Conservation (phyloP, 805 yeast species). For the Kuraishia hungarica region DNA sequence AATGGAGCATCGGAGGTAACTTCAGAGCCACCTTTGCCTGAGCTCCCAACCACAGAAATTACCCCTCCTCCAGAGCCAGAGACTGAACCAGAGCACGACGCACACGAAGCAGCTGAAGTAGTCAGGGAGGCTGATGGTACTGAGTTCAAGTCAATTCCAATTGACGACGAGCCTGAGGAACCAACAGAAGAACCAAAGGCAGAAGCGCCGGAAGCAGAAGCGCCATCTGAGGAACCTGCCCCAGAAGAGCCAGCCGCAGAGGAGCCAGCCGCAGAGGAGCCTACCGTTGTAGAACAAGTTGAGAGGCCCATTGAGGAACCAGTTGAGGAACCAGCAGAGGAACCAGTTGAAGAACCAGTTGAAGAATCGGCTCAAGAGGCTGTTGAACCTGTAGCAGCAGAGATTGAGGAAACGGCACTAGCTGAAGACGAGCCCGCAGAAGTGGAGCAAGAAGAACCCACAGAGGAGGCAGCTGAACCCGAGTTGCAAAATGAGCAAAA, state of each 20-base stretch:
- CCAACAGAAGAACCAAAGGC: slow-evolving; percentile 11
- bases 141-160: no score
- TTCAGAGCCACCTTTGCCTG: slow-evolving; percentile 5
- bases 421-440: slow-evolving; percentile 2
- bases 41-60: not conserved
- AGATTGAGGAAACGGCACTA: not conserved
- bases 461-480: slow-evolving; percentile 1
- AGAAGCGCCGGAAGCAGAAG: not conserved
- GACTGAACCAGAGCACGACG: not conserved
- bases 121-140: not conserved
- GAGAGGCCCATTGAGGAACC: slow-evolving; percentile 12
- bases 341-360: slow-evolving; percentile 7
- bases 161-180: not conserved
- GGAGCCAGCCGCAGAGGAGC: slow-evolving; percentile 2
- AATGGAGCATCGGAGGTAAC: slow-evolving; percentile 6
- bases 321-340: slow-evolving; percentile 8
- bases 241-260: slow-evolving; percentile 9
- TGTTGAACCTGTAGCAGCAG: slow-evolving; percentile 1
- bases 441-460: not conserved
- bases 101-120: not conserved
- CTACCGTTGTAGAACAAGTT: slow-evolving; percentile 9
- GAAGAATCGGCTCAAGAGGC: slow-evolving; percentile 5
- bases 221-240: slow-evolving; percentile 1
- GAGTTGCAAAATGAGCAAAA: not conserved
- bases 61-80: not conserved